Conservation (phyloP, 2,329 filamentous ascomycete species). For the Colletotrichum nymphaeae region DNA sequence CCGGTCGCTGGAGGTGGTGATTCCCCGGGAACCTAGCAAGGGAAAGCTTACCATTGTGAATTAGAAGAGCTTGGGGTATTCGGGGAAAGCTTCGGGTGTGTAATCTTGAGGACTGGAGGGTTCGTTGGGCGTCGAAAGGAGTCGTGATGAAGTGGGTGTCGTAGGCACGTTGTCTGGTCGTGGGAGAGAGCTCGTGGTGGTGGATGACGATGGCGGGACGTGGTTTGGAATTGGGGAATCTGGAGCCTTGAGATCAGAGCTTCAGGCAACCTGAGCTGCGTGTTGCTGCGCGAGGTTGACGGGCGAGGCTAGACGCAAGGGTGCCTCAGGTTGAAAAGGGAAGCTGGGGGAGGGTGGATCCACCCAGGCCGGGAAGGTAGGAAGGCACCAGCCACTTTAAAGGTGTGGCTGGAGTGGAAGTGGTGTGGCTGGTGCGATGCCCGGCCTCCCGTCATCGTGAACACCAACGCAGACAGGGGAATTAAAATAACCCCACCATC, state of each 20-base stretch:
- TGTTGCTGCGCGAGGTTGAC: slow-evolving; percentile 36
- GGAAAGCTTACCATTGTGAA: slow-evolving; percentile 47
- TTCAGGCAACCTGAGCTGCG: slow-evolving; percentile 39
- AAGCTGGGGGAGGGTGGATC: not conserved
- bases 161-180: slow-evolving; percentile 3
- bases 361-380: not conserved
- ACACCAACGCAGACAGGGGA: slow-evolving; percentile 5
- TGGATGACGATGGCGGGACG: slow-evolving; percentile 35
- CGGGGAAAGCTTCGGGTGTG: not conserved
- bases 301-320: slow-evolving; percentile 30
- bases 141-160: slow-evolving; percentile 11
- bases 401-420: not conserved
- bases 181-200: slow-evolving; percentile 20
- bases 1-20: not conserved
- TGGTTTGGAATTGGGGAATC: slow-evolving; percentile 38
- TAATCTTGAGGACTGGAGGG: not conserved
- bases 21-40: slow-evolving; percentile 36
- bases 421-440: slow-evolving; percentile 1
- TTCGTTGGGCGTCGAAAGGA: not conserved
- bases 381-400: not conserved
- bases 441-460: not conserved
- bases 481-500: slow-evolving; percentile 25
- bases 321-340: slow-evolving; percentile 29
- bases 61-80: slow-evolving; percentile 27
- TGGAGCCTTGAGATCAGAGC: slow-evolving; percentile 37